These are phyloP conservation scores for Penicillium soppii DNA, from an alignment of 495 filamentous ascomycete genomes.

Conservation along the genomic window DNA sequence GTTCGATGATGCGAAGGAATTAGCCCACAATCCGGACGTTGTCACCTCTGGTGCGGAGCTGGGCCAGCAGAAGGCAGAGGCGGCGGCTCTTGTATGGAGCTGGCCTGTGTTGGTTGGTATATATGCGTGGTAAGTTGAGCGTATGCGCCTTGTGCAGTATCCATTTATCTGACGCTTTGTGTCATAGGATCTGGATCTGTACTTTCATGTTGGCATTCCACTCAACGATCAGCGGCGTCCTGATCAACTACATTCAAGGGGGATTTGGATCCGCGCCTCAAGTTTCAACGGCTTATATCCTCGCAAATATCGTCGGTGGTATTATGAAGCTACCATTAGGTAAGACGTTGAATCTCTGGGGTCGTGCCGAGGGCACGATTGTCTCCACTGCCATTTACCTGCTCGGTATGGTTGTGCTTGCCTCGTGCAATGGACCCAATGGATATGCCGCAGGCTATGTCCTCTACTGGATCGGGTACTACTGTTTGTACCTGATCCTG, in stretches of 20 bases:
- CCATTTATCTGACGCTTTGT: conserved; percentile 13
- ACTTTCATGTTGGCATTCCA: conserved; percentile 45
- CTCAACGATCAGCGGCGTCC: conserved; percentile 31
- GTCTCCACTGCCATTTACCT: conserved; percentile 36
- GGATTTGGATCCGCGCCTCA: conserved; percentile 36
- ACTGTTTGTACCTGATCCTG: conserved; percentile 55
- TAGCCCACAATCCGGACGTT: conserved; percentile 16
- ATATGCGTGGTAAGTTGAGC: conserved; percentile 37
- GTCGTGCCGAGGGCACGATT: conserved; percentile 54
- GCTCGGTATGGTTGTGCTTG: conserved; percentile 47
- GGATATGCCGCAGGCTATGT: conserved; percentile 51
- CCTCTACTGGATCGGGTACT: conserved; percentile 58
- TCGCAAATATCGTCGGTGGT: conserved; percentile 58
- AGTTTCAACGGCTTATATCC: conserved; percentile 34
- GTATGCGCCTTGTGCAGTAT: neutral
- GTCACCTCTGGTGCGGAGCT: conserved; percentile 28
- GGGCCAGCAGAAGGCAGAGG: conserved; percentile 45
- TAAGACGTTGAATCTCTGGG: conserved; percentile 68
- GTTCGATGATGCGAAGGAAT: conserved; percentile 26
- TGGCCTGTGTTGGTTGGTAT: conserved; percentile 28
- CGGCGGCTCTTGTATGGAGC: conserved; percentile 43
- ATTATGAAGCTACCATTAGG: conserved; percentile 66
- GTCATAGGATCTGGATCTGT: conserved; percentile 40
- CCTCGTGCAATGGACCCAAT: conserved; percentile 43
- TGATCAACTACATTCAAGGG: conserved; percentile 40